A percentile compares a stretch with the other conserved stretches of the same genome.
phyloP scores from a whole-genome alignment of 345 rosid species.

The Psidium guajava region DNA sequence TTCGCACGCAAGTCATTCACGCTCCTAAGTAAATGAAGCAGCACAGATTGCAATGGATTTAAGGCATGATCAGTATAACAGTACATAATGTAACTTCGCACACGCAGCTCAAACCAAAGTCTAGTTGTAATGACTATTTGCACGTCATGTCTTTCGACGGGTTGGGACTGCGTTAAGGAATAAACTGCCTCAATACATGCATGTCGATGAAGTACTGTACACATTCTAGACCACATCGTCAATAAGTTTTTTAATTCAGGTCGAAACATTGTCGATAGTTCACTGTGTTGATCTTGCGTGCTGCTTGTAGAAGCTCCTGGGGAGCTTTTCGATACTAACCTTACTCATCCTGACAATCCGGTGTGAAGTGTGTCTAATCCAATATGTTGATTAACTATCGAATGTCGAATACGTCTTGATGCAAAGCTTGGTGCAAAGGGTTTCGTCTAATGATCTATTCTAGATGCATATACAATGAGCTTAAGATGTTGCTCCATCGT shows the following conservation, averaged over 20 bases:
- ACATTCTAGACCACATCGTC: too few species aligned
- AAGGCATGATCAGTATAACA: not conserved
- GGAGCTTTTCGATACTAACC: not conserved
- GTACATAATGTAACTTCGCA: not conserved
- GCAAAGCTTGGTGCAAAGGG: not conserved
- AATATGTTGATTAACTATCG: not conserved
- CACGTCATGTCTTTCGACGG: not conserved
- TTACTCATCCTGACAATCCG: not conserved
- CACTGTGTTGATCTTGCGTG: not conserved
- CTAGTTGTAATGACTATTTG: not conserved
- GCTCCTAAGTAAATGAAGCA: not conserved
- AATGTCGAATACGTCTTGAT: not conserved
- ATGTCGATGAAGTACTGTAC: too few species aligned
- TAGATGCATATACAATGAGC: not conserved
- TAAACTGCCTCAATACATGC: not conserved
- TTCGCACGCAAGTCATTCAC: not conserved
- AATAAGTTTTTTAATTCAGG: not conserved
- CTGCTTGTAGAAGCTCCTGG: not conserved
- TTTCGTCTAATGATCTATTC: not conserved
- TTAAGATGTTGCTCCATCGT: not conserved
- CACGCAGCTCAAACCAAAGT: not conserved
- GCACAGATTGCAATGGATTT: not conserved
- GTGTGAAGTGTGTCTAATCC: not conserved
- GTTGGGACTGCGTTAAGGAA: not conserved
- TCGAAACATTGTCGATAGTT: not conserved